phyloP scores from a whole-genome alignment of 225 moss, liverwort and hornwort genomes.

The Takakia lepidozioides region DNA sequence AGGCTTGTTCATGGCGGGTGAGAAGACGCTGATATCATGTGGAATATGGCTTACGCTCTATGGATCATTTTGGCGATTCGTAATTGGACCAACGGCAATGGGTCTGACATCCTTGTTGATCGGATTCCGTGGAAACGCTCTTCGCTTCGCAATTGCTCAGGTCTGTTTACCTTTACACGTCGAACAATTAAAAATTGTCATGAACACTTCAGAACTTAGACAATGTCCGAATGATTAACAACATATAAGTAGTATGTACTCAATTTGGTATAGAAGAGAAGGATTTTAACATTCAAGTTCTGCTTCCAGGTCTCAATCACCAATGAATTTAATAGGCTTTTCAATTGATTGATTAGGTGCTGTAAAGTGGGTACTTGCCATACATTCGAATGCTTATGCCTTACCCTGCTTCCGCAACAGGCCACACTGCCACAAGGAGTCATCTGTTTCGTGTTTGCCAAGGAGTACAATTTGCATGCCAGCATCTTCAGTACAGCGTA shows the following conservation, averaged over 20 bases:
- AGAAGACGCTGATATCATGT: constrained; percentile 26
- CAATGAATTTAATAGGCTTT: too few relatives aligned
- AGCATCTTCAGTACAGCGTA: constrained; percentile 67
- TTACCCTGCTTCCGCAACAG: too few relatives aligned
- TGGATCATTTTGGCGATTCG: constrained; percentile 44
- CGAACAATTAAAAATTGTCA: neutral
- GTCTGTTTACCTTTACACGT: constrained; percentile 12
- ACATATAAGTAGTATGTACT: neutral
- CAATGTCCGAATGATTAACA: neutral
- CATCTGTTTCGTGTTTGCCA: constrained; percentile 65
- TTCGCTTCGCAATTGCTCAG: constrained; percentile 47
- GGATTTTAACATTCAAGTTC: too few relatives aligned
- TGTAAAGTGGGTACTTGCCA: too few relatives aligned
- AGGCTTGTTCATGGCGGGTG: constrained; percentile 48
- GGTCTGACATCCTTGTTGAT: constrained; percentile 24
- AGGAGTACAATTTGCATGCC: constrained; percentile 47
- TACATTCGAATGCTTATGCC: too few relatives aligned
- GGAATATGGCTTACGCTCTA: constrained; percentile 29
- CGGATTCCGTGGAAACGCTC: constrained; percentile 23
- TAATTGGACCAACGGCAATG: constrained; percentile 37
- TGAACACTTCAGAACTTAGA: neutral
- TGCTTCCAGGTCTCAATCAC: too few relatives aligned
- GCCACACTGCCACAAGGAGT: constrained; percentile 13
- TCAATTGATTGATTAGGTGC: too few relatives aligned
- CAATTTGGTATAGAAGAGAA: neutral